Evolutionary conservation across 768 basidiomycete genomes (phyloP).

Genomic region (Porphyrellus cyaneotinctus): DNA sequence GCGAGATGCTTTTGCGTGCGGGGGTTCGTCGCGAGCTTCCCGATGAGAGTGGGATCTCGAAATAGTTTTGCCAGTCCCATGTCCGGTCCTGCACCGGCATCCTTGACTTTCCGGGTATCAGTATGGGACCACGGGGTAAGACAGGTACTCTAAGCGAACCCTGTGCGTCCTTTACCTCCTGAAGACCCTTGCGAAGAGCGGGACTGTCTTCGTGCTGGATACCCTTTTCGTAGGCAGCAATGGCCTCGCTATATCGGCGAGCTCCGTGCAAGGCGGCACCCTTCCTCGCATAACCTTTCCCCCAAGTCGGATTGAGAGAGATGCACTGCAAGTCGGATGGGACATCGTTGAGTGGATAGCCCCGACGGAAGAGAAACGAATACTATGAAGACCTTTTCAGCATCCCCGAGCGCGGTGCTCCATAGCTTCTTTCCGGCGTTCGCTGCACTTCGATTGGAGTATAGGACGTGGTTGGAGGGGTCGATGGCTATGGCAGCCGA

Average conservation of each 20-base stretch:
- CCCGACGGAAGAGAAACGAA: neutral
- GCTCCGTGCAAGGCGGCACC: slow-evolving; percentile 91
- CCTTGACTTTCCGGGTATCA: slow-evolving; percentile 30
- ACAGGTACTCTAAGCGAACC: slow-evolving; percentile 37
- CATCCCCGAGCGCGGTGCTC: slow-evolving; percentile 74
- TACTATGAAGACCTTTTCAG: slow-evolving; percentile 71
- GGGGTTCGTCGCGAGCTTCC: slow-evolving; percentile 83
- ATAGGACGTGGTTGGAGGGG: slow-evolving; percentile 81
- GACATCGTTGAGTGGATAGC: slow-evolving; percentile 1
- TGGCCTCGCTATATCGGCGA: slow-evolving; percentile 74
- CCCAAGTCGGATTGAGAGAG: slow-evolving; percentile 73
- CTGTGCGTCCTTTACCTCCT: slow-evolving; percentile 85
- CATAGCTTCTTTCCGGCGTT: slow-evolving; percentile 83
- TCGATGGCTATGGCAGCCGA: slow-evolving; percentile 81
- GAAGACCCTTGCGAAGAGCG: slow-evolving; percentile 78
- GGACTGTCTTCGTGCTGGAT: slow-evolving; percentile 80
- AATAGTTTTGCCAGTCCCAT: slow-evolving; percentile 74
- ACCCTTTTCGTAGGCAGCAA: slow-evolving; percentile 78
- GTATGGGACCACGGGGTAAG: neutral
- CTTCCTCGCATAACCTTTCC: slow-evolving; percentile 88
- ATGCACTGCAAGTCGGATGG: slow-evolving; percentile 53
- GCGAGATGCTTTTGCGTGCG: slow-evolving; percentile 79
- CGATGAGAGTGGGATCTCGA: slow-evolving; percentile 75
- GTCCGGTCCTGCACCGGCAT: slow-evolving; percentile 39
- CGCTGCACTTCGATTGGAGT: slow-evolving; percentile 90